Evolutionary conservation across 805 yeast species (phyloP).

Genomic region (Komagataella phaffii): DNA sequence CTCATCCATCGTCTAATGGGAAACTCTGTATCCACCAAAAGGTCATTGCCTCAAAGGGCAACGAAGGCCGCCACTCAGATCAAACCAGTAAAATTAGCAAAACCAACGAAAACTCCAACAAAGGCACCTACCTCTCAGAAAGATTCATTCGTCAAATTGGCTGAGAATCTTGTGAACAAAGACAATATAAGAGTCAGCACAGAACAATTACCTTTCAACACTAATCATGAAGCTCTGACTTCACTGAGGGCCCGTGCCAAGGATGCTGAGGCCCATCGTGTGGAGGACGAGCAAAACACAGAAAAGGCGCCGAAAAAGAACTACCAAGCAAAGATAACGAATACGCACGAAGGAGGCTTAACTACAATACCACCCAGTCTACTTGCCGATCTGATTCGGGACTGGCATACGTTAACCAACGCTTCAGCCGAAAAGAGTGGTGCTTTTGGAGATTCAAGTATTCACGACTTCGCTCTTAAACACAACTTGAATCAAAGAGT

Average conservation of each 20-base stretch:
- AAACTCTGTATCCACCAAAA: background rate
- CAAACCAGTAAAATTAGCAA: background rate
- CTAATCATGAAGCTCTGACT: background rate
- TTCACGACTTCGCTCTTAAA: background rate
- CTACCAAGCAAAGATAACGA: background rate
- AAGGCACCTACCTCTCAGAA: background rate
- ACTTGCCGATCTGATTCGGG: background rate
- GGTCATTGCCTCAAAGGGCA: background rate
- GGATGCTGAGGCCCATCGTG: background rate
- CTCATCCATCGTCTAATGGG: background rate
- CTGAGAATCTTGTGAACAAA: background rate
- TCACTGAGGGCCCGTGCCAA: background rate
- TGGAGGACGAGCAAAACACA: background rate
- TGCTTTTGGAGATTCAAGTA: background rate
- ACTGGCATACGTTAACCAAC: background rate
- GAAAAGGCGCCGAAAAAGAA: background rate
- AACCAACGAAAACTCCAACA: background rate
- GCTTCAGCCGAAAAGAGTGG: background rate
- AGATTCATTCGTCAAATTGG: background rate
- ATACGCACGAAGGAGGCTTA: background rate
- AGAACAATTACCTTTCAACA: background rate
- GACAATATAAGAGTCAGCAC: background rate
- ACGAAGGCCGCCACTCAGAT: background rate
- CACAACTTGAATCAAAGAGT: background rate
- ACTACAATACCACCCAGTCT: background rate